phyloP scores from a whole-genome alignment of 768 basidiomycete species.

The Tricholomella constricta region DNA sequence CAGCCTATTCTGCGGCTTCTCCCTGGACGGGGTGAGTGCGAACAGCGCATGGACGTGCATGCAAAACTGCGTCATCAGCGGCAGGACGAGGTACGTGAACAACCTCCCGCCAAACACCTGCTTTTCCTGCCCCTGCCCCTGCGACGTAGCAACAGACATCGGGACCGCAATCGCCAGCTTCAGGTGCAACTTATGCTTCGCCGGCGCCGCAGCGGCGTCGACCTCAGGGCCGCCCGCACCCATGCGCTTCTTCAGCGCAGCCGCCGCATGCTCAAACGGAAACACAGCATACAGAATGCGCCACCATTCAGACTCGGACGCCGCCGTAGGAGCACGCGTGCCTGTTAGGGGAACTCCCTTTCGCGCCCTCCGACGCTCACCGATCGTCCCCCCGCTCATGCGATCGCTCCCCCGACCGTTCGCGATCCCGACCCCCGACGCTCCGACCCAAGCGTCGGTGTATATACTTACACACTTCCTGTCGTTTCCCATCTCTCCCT shows the following conservation, averaged over 20 bases:
- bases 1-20: constrained; percentile 42
- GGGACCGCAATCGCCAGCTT: constrained; percentile 40
- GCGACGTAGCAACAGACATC: constrained; percentile 19
- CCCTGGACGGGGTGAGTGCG: constrained; percentile 45
- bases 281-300: constrained; percentile 34
- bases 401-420: too few species aligned
- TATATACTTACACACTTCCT: too few species aligned
- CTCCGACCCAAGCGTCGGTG: too few species aligned
- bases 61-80: constrained; percentile 45
- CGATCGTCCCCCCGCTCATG: too few species aligned
- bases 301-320: constrained; percentile 39
- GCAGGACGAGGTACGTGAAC: constrained; percentile 52
- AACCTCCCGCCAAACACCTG: constrained; percentile 35
- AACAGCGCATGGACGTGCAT: constrained; percentile 50
- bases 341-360: too few species aligned
- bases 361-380: too few species aligned
- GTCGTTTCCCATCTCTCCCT: too few species aligned
- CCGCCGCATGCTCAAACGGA: constrained; percentile 23
- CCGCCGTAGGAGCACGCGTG: too few species aligned
- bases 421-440: too few species aligned
- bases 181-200: constrained; percentile 43
- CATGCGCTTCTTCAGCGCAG: constrained; percentile 26
- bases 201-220: constrained; percentile 25
- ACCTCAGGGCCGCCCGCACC: too few species aligned
- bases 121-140: background rate